These are phyloP conservation scores for Epicoccum sorghinum DNA, from an alignment of 2,329 filamentous ascomycete species.

Conservation along the genomic window DNA sequence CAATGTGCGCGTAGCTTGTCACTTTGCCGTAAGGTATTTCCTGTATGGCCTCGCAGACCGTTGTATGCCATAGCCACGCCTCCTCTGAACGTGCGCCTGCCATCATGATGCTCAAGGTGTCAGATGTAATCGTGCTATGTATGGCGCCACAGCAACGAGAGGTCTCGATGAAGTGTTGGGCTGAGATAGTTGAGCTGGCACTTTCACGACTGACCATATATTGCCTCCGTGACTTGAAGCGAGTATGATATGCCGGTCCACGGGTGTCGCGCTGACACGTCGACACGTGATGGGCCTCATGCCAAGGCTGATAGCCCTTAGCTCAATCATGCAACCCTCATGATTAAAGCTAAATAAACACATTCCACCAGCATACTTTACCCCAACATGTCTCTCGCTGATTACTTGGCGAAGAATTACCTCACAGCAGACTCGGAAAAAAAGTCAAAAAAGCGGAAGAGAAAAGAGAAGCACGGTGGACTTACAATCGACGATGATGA, in stretches of 20 bases:
- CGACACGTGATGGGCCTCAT: conserved; percentile 31
- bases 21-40: conserved; percentile 84
- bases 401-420: conserved; percentile 91
- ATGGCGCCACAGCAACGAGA: no score
- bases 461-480: conserved; percentile 50
- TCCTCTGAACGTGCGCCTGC: conserved; percentile 67
- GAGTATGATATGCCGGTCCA: no score
- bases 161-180: no score
- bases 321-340: conserved; percentile 7
- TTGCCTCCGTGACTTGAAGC: no score
- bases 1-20: conserved; percentile 86
- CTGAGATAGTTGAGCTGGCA: no score
- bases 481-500: conserved; percentile 61
- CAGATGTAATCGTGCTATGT: not conserved
- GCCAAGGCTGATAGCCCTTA: conserved; percentile 8
- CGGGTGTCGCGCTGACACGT: conserved; percentile 21
- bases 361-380: conserved; percentile 9
- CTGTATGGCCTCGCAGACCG: conserved; percentile 83
- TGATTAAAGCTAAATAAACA: not conserved
- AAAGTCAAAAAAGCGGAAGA: conserved; percentile 60
- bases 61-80: conserved; percentile 73
- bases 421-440: conserved; percentile 69
- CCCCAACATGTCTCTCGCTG: conserved; percentile 68
- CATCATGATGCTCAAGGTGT: conserved; percentile 59
- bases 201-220: no score